Percentiles rank a stretch among this genome's conserved stretches.
Evolutionary conservation across 306 rosid genomes (phyloP).

Genomic region (Malus asiatica): DNA sequence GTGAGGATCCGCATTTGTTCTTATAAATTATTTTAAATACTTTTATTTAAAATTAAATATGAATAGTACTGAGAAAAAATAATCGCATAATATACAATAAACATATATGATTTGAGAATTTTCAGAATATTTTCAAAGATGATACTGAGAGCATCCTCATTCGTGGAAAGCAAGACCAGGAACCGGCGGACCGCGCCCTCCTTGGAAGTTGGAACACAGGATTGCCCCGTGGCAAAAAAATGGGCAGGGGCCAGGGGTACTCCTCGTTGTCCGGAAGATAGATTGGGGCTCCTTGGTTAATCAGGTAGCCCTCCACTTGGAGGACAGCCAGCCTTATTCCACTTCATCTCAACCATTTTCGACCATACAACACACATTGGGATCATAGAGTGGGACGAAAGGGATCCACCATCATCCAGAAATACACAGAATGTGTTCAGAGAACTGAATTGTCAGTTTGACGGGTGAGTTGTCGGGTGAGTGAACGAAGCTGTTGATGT

Average conservation of each 20-base stretch:
- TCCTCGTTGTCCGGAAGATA: background rate
- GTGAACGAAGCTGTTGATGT: background rate
- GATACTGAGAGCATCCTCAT: too few species aligned
- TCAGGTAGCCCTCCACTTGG: background rate
- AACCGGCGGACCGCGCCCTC: background rate
- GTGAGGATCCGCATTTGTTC: too few species aligned
- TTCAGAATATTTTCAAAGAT: too few species aligned
- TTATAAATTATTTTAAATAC: too few species aligned
- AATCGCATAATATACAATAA: fast-evolving
- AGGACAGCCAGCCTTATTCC: background rate
- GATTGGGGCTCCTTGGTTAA: background rate
- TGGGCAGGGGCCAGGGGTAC: background rate
- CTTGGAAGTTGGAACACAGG: background rate
- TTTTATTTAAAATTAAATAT: too few species aligned
- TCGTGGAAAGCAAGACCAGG: background rate
- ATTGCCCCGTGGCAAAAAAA: background rate
- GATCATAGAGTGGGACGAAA: background rate
- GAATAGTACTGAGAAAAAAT: fast-evolving
- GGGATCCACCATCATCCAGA: background rate
- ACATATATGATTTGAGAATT: too few species aligned
- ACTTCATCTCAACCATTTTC: background rate
- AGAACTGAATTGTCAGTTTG: background rate
- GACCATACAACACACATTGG: background rate
- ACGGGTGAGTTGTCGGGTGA: background rate
- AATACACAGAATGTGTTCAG: background rate